Evolutionary conservation across 768 basidiomycete species (phyloP), one percentile per base, ranked within the genome.

Genomic region (Phaeotremella skinneri): DNA sequence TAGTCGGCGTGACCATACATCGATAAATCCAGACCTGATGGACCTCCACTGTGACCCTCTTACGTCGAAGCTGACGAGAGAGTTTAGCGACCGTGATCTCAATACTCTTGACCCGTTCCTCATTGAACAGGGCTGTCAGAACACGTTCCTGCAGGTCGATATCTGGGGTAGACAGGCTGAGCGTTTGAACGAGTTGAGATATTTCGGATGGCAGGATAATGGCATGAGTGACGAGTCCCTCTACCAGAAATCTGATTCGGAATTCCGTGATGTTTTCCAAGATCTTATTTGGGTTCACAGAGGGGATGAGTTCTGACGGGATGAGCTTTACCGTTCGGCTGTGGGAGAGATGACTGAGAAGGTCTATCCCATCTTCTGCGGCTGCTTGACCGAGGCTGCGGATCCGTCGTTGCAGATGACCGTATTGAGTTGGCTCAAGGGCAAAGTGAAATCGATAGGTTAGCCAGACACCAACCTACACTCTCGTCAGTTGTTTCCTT

Each of bases 1-100:
- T 56, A 1, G 68, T 66, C 4, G 68, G 68, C 1, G 68, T 69
- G 17, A 69, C 59, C 45, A 63, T 52, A n/a, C 42, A 56, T 0
- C 61, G 50, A 3, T 59, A 63, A 39, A 62, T 27, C 16, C 52
- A 37, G 3, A 49, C 32, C 25, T 32, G 32, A 25, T 62, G 61
- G 4, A 9, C 17, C 1, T 30, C 7, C 16, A 49, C n/a, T 1
- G 55, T 45, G 20, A 49, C 34, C 27, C 49, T n/a, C 37, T 53
- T 52, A 21, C 43, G 29, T 13, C 21, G 14, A n/a, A 41, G 42
- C 55, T 57, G 39, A 16, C 29, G 14, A 17, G 30, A 43, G 27
- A 16, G 29, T 13, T 2, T 32, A 14, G 23, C 41, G 11, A 64
- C 58, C 9, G 56, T 20, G 17, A 34, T 31, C 5, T 37, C 47